phyloP scores from a whole-genome alignment of 129 eudicot species.

The Saposhnikovia divaricata region DNA sequence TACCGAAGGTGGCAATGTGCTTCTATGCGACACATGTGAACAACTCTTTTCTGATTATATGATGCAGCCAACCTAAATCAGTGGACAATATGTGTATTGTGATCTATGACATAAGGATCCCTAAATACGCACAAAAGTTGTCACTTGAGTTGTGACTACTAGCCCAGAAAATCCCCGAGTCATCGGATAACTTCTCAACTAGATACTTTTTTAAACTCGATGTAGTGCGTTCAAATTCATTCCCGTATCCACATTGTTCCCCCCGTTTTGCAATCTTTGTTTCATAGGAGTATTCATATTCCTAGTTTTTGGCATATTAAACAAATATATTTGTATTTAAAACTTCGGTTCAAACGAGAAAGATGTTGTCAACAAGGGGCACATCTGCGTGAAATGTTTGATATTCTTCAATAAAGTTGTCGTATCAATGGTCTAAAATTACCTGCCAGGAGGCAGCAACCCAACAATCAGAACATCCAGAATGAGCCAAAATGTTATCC shows the following conservation, averaged over 20 bases:
- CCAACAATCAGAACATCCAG: too few relatives aligned
- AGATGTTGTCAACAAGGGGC: too few relatives aligned
- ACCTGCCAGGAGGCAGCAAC: too few relatives aligned
- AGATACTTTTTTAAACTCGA: too few relatives aligned
- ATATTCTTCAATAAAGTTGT: too few relatives aligned
- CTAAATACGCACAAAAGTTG: not conserved
- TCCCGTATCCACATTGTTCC: not conserved
- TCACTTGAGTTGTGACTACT: too few relatives aligned
- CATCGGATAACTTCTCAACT: not conserved
- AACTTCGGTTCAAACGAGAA: not conserved
- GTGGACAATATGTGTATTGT: not conserved
- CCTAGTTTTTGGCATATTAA: not conserved
- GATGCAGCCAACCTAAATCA: not conserved
- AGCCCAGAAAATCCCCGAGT: not conserved
- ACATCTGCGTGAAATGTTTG: too few relatives aligned
- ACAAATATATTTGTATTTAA: not conserved
- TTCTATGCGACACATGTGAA: slow-evolving; percentile 4
- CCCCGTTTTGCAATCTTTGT: not conserved
- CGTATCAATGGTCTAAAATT: too few relatives aligned
- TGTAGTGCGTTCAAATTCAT: not conserved
- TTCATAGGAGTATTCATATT: too few relatives aligned
- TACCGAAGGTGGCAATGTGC: not conserved
- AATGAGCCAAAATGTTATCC: too few relatives aligned
- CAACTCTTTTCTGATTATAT: not conserved
- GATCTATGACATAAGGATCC: not conserved